Conservation (phyloP, 108 stramenopile species). For the Nannochloropsis oceanica region DNA sequence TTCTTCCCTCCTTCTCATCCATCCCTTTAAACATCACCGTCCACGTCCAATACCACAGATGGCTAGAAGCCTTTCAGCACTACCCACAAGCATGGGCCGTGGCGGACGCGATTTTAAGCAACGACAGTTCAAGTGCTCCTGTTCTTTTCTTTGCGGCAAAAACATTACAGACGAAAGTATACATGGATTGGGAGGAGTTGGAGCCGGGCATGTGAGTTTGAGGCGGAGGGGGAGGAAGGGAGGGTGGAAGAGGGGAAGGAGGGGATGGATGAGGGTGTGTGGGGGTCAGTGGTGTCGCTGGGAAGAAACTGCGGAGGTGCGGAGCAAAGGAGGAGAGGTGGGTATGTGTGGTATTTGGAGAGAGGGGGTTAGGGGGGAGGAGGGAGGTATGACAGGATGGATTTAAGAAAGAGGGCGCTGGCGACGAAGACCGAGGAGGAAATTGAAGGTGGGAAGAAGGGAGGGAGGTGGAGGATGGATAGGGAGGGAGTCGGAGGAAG, state of each 20-base stretch:
- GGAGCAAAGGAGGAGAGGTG: no score
- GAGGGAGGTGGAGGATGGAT: neutral
- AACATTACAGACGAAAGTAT: neutral
- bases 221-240: neutral
- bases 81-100: neutral
- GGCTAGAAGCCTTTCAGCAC: neutral
- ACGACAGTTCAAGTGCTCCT: neutral
- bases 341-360: neutral
- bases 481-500: neutral
- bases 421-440: neutral
- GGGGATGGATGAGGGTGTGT: no score
- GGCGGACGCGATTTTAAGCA: neutral
- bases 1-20: neutral
- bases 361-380: neutral
- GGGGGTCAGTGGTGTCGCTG: no score
- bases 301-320: no score
- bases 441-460: neutral
- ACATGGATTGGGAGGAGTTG: neutral
- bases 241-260: neutral
- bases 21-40: no score
- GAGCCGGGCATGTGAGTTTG: neutral
- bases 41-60: neutral
- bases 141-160: neutral
- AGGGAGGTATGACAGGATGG: no score
- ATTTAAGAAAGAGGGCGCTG: neutral